These are phyloP conservation scores for Trametes polyzona DNA, from an alignment of 1,284 basidiomycete species.

Conservation along the genomic window DNA sequence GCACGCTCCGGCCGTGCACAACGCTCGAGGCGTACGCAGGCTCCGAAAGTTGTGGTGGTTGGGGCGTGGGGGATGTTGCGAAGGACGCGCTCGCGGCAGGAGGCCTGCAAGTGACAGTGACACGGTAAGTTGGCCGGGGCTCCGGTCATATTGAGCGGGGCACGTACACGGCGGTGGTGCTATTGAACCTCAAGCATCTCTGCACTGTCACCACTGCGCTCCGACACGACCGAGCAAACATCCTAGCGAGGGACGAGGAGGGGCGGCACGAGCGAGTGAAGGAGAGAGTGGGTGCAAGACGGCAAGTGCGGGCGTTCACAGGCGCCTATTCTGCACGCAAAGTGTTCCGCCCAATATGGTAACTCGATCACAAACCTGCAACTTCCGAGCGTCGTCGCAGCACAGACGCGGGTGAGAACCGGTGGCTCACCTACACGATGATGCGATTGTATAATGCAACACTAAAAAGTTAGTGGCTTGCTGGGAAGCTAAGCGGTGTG, in stretches of 20 bases:
- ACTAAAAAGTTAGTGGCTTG: too few relatives aligned
- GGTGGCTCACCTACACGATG: too few relatives aligned
- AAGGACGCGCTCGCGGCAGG: conserved; percentile 8
- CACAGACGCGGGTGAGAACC: too few relatives aligned
- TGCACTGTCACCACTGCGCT: conserved; percentile 5
- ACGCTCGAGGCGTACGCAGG: conserved; percentile 42
- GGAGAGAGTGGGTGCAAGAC: not conserved
- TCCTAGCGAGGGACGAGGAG: conserved; percentile 1
- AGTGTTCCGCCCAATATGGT: conserved; percentile 12
- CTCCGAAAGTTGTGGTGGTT: conserved; percentile 10
- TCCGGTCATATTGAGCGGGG: not conserved
- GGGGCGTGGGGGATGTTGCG: not conserved
- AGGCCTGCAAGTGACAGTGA: conserved; percentile 3
- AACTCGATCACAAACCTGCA: not conserved
- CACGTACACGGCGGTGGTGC: conserved; percentile 14
- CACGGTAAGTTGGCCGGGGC: not conserved
- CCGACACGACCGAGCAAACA: conserved; percentile 17
- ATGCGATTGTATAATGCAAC: too few relatives aligned
- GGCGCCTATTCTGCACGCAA: not conserved
- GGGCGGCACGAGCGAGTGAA: not conserved
- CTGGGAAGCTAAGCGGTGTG: too few relatives aligned
- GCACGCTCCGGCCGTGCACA: conserved; percentile 61
- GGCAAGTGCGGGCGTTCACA: not conserved
- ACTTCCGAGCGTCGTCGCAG: not conserved
- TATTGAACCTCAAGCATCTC: conserved; percentile 14